Evolutionary conservation across 306 rosid species (phyloP).

Genomic region (Comarum palustre): DNA sequence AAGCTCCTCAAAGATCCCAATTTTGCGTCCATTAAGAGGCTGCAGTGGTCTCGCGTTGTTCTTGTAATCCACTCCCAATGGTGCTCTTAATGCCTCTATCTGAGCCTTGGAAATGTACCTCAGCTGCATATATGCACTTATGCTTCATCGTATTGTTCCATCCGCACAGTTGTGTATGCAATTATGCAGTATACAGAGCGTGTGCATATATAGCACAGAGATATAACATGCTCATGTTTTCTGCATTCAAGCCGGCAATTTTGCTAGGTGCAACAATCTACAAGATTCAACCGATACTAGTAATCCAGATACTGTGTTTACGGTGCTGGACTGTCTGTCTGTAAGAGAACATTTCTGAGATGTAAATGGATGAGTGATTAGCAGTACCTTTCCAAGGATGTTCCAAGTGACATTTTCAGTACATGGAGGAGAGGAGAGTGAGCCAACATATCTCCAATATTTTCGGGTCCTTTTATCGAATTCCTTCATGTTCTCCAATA

Average conservation of each 20-base stretch:
- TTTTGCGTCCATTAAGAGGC: conserved; percentile 56
- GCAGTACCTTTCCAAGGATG: conserved; percentile 58
- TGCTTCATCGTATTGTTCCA: not conserved
- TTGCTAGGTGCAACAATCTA: not conserved
- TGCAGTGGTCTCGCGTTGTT: conserved; percentile 73
- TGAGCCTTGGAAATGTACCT: conserved; percentile 63
- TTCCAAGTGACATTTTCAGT: conserved; percentile 64
- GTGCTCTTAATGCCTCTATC: conserved; percentile 50
- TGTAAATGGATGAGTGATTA: not conserved
- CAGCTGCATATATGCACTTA: conserved; percentile 33
- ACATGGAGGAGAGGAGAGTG: conserved; percentile 90
- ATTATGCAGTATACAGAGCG: no score
- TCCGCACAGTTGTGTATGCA: not conserved
- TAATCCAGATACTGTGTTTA: not conserved
- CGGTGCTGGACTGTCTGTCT: not conserved
- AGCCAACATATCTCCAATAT: conserved; percentile 69
- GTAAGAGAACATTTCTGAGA: not conserved
- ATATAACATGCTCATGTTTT: not conserved
- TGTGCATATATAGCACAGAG: not conserved
- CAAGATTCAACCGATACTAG: not conserved
- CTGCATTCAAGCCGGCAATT: not conserved
- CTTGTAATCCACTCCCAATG: conserved; percentile 38
- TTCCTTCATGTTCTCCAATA: conserved; percentile 29
- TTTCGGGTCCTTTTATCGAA: conserved; percentile 36
- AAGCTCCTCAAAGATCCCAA: conserved; percentile 35